phyloP scores from a whole-genome alignment of 257 asterid species.

The Salvia rosmarinus region DNA sequence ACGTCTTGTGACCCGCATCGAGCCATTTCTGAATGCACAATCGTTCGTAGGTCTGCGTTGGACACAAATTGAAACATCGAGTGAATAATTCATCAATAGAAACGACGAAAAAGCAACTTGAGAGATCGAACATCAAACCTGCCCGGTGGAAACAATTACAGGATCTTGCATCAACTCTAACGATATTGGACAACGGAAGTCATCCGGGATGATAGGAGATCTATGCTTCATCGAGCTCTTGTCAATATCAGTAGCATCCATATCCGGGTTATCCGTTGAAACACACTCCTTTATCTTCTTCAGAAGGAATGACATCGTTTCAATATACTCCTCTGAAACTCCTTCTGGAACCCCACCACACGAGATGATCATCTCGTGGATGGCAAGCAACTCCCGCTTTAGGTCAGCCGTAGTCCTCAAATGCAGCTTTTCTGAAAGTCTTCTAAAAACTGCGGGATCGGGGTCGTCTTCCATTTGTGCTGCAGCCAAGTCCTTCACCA shows the following conservation, averaged over 20 bases:
- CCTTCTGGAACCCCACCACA: slow-evolving; percentile 81
- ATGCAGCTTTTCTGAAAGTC: slow-evolving; percentile 88
- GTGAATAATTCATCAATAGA: neutral
- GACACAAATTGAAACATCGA: no score
- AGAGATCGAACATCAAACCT: slow-evolving; percentile 61
- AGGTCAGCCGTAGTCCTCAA: slow-evolving; percentile 69
- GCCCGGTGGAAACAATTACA: slow-evolving; percentile 97
- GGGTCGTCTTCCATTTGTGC: slow-evolving; percentile 80
- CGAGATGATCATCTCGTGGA: slow-evolving; percentile 84
- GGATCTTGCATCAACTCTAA: slow-evolving; percentile 99
- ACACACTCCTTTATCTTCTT: slow-evolving; percentile 75
- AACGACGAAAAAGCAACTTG: slow-evolving; percentile 21
- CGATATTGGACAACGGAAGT: slow-evolving; percentile 95
- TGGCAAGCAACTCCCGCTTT: slow-evolving; percentile 74
- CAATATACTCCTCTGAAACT: slow-evolving; percentile 73
- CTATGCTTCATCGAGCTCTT: slow-evolving; percentile 67
- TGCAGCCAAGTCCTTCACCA: slow-evolving; percentile 74
- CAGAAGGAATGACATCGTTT: slow-evolving; percentile 73
- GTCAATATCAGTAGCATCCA: slow-evolving; percentile 61
- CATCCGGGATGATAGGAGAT: slow-evolving; percentile 93
- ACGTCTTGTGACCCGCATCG: slow-evolving; percentile 93
- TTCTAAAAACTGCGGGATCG: slow-evolving; percentile 60
- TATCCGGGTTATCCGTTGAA: slow-evolving; percentile 55
- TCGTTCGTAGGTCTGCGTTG: slow-evolving; percentile 82
- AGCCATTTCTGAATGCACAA: slow-evolving; percentile 95